Percentiles rank a stretch among this genome's conserved stretches.
phyloP scores from a whole-genome alignment of 2,329 filamentous ascomycete species.

The Aspergillus pseudoterreus region DNA sequence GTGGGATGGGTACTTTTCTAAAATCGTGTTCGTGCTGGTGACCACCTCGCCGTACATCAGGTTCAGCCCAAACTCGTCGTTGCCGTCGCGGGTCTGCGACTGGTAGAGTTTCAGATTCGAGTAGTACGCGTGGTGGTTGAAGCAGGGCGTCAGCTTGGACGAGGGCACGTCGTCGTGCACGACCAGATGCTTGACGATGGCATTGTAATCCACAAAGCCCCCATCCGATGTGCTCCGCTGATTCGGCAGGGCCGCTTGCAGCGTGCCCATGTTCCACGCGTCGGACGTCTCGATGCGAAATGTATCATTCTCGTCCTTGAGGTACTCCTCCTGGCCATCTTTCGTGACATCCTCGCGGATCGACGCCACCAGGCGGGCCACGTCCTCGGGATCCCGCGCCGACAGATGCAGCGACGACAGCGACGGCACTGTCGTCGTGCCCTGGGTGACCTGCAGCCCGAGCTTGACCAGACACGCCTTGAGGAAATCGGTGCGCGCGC shows the following conservation, averaged over 20 bases:
- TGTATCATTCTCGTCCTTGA: constrained; percentile 76
- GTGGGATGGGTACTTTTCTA: constrained; percentile 66
- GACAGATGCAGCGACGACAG: constrained; percentile 82
- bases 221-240: constrained; percentile 44
- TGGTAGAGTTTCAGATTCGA: constrained; percentile 67
- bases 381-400: constrained; percentile 59
- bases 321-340: constrained; percentile 64
- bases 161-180: constrained; percentile 69
- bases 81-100: constrained; percentile 51
- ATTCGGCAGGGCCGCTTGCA: constrained; percentile 52
- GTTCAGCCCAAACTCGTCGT: constrained; percentile 66
- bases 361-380: constrained; percentile 64
- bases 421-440: constrained; percentile 67
- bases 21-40: constrained; percentile 87
- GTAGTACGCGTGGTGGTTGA: constrained; percentile 80
- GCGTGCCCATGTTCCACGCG: constrained; percentile 54
- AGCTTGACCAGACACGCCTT: constrained; percentile 76
- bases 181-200: constrained; percentile 69
- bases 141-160: constrained; percentile 72
- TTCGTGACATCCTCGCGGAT: constrained; percentile 62
- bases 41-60: constrained; percentile 88
- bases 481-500: constrained; percentile 67
- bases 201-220: constrained; percentile 70
- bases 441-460: constrained; percentile 71
- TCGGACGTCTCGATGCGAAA: constrained; percentile 73